Evolutionary conservation across 2,329 filamentous ascomycete species (phyloP), one percentile per base, ranked within the genome.

Genomic region (Colletotrichum sojae): DNA sequence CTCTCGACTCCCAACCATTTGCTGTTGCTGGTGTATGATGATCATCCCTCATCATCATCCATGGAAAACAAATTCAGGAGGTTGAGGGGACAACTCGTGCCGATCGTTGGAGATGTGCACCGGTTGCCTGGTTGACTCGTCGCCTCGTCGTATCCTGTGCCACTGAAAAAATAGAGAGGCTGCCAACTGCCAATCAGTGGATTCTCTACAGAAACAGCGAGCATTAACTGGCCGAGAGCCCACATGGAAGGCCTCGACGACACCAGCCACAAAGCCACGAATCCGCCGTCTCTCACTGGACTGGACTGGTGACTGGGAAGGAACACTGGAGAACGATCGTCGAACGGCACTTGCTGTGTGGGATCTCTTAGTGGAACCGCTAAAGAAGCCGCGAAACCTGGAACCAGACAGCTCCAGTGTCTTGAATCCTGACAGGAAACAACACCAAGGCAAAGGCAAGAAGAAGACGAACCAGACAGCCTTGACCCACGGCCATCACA

Each of bases 81-180:
- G 59, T 31, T 62, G 59, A 27, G 10, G 39, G 27, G 45, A 49
- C 16, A 27, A 9, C 43, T 54, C 18, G 16, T 46, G 55, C 25
- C 16, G 40, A 43, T 49, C 18, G 18, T 22, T 20, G 46, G 46
- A 13, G 8, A 49, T 49, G 46, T 10, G 46, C 46, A 22, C 13
- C 6, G 49, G 49, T 27, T 52, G 16, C 49, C 49, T 52, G 36
- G 59, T n/a, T 62, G 59, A 62, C 59, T 53, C 59, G 59, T 46
- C 39, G 59, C 39, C 49, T 62, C 49, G 6, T 31, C 25, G 46
- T 12, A 40, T 31, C 18, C 22, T 31, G 43, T 10, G 6, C 25
- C 31, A 10, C 12, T 10, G n/a, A 49, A 52, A 31, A 25, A 31
- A 6, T 4, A 43, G 31, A 43, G 40, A 43, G 40, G 46, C 46